Evolutionary conservation across 129 eudicot genomes (phyloP), one percentile per base, ranked within the genome.

Genomic region (Tagetes patula): DNA sequence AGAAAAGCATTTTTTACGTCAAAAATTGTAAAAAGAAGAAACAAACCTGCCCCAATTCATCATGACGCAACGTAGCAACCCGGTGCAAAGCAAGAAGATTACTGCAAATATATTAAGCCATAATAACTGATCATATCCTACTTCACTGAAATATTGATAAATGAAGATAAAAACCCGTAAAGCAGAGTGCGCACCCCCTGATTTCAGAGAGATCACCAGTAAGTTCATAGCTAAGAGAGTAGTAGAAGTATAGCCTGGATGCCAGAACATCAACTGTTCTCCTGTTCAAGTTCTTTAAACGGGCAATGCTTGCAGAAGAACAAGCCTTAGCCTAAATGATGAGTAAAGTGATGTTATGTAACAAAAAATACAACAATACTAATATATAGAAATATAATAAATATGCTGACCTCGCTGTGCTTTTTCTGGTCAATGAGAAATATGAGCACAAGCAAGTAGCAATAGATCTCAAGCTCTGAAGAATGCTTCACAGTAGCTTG

Each of bases 21-120:
- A 53, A 36, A 37, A 33, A 11, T 40, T 67, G 32, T 33, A 3
- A 34, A n/a, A 76, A 53, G 14, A 31, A 77, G 43, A 74, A 65
- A 77, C 90, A 65, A 76, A 92, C 98, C 98, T 93, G 99, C 58
- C 99, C 99, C 84, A 95, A 77, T 77, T 95, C 99, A 78, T 95
- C 99, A 84, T 82, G 97, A 12, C 95, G 97, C 77, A 90, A 80
- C 31, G 99, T 95, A 52, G 99, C 97, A 79, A 89, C 82, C 59
- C 99, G 93, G 80, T 95, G 99, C 85, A 95, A 76, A 66, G 96
- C 79, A 77, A 90, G 97, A 6, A 95, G 96, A 72, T 86, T 84
- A 40, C 98, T 94, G 90, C 75, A 66, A 73, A 77, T 59, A 56
- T 65, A 67, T 66, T 11, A 75, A 61, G 14, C 47, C 2, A 6